Evolutionary conservation across 1,284 basidiomycete species (phyloP).

Genomic region (Cerrena zonata): DNA sequence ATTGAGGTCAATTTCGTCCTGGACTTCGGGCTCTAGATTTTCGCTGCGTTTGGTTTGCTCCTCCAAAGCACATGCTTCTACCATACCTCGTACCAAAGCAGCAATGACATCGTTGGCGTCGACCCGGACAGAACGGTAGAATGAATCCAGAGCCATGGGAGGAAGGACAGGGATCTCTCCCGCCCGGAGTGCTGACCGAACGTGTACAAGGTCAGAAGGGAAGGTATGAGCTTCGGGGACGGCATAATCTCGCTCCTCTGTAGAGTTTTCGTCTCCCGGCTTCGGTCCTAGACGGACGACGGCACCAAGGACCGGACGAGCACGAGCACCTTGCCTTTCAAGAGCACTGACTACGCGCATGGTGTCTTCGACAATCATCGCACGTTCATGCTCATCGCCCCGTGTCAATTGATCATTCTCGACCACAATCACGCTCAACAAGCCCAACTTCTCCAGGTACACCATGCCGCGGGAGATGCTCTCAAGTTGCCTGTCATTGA

Average conservation of each 20-base stretch:
- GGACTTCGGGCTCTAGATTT: constrained; percentile 21
- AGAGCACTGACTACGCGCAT: constrained; percentile 82
- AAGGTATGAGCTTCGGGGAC: constrained; percentile 70
- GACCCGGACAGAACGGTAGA: constrained; percentile 80
- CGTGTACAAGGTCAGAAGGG: constrained; percentile 72
- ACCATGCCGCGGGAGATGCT: constrained; percentile 91
- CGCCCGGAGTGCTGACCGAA: constrained; percentile 82
- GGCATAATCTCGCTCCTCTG: constrained; percentile 28
- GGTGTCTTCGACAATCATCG: constrained; percentile 63
- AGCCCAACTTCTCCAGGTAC: constrained; percentile 90
- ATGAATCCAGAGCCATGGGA: constrained; percentile 90
- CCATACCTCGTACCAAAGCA: constrained; percentile 86
- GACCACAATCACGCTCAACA: constrained; percentile 91
- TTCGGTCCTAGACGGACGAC: constrained; percentile 79
- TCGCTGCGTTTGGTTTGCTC: constrained; percentile 17
- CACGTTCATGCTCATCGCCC: constrained; percentile 63
- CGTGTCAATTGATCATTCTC: constrained; percentile 78
- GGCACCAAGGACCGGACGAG: constrained; percentile 84
- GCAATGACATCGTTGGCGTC: constrained; percentile 88
- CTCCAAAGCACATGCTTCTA: constrained; percentile 49
- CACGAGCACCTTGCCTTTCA: constrained; percentile 78
- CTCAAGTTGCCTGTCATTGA: constrained; percentile 90
- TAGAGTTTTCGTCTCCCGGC: constrained; percentile 42
- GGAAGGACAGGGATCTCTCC: constrained; percentile 95
- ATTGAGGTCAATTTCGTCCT: constrained; percentile 62